Evolutionary conservation across 805 yeast species (phyloP), one percentile per base, ranked within the genome.

Genomic region (Lachancea kluyveri): DNA sequence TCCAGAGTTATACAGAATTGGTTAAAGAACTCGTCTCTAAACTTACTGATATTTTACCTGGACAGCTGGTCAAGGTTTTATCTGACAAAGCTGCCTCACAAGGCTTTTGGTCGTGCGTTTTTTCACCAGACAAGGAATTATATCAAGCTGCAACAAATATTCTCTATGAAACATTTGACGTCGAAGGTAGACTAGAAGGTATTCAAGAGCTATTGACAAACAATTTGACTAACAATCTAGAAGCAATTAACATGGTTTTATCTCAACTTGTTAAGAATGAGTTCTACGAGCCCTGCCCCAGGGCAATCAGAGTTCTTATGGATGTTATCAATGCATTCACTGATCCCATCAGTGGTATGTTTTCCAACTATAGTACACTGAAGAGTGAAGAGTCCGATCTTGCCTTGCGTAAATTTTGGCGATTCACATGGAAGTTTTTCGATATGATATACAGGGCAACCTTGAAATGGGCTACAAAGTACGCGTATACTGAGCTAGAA

Each of bases 181-280:
- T 78, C 9, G 77, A 74, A 34, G 95, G 88, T 11, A 70, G 96
- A 46, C 59, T 74, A 21, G 94, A 83, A 53, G 85, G 87, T 21
- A 65, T 84, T n/a, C 72, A 66, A 28, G 68, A 67, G 4, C 50
- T 78, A 21, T 57, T 87, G 16, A 54, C 56, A 7, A 48, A 59
- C 6, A 64, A 72, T 34, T 50, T 78, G 9, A 47, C 57, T 3
- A 50, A 59, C 6, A 68, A 77, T 6, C 44, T 86, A 4, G 43
- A 43, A 3, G 74, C 86, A 0, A 60, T 74, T 16, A 68, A 62
- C 34, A 46, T 48, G 3, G 71, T 71, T 22, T 44, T 82, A 28
- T 45, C 60, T 3, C 62, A 58, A 28, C 60, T 77, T 33, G 68
- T 67, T 4, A 45, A 54, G 9, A 57, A 74, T 37, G 67, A 64